Evolutionary conservation across 2,329 filamentous ascomycete genomes (phyloP), one percentile per base, ranked within the genome.

Genomic region (Pseudogymnoascus sp.): DNA sequence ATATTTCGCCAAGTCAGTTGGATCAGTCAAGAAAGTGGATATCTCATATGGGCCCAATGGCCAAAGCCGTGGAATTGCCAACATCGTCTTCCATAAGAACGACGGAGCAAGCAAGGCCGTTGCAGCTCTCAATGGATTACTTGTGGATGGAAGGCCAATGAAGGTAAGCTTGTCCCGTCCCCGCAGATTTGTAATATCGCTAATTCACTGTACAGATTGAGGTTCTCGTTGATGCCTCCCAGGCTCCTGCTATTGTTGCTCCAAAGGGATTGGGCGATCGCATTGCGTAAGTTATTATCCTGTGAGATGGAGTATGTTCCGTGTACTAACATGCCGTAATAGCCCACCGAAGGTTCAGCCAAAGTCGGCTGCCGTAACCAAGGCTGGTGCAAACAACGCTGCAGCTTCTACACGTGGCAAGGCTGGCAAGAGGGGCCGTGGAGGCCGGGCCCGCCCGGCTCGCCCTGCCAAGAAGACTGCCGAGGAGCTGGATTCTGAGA

Each of bases 401-500:
- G 73, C 71, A 44, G 74, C 68, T 67, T 76, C 69, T 58, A 73
- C 74, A 68, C 64, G 66, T 59, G 66, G 68, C 38, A 64, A 65
- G 51, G 63, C 62, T 21, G 65, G 77, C 69, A 82, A 82, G 75
- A 83, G 81, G 73, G 77, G 78, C 64, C 79, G 81, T 63, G 79
- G 80, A 65, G 69, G 68, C 42, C 67, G 66, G 35, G 75, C 73
- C 42, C 86, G 86, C 68, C 88, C 79, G 71, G 79, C 82, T 67
- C 84, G 88, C 70, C 81, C 88, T 68, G 78, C 86, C 71, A 81
- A 95, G 79, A 97, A 97, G 89, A 96, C 92, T 0, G 86, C 89
- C 1, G 93, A 96, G 74, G 92, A 99, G 79, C 86, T 99, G 27
- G 94, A 99, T 74, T 92, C 91, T 4, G 94, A 99, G 76, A 99